Percentiles rank a stretch among this genome's conserved stretches.
Conservation (phyloP, 805 yeast genomes). For the Debaryomyces castellii region DNA sequence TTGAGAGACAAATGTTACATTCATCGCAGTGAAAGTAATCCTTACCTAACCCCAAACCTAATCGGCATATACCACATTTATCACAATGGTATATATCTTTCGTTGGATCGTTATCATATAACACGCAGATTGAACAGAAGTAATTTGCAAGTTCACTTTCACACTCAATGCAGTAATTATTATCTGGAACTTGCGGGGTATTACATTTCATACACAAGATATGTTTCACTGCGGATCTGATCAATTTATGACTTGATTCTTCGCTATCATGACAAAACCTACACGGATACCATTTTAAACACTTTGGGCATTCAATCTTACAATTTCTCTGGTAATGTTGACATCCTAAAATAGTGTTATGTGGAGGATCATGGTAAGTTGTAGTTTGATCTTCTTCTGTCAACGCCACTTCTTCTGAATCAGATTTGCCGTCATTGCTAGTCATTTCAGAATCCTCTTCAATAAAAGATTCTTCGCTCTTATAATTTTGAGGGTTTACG, state of each 20-base stretch:
- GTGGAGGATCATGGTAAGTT: conserved; percentile 44
- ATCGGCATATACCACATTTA: conserved; percentile 88
- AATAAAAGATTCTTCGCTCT: conserved; percentile 2
- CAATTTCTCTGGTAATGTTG: conserved; percentile 80
- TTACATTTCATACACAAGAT: conserved; percentile 81
- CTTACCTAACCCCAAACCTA: conserved; percentile 83
- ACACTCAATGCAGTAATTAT: conserved; percentile 68
- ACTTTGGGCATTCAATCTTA: conserved; percentile 76
- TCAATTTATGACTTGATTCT: conserved; percentile 45
- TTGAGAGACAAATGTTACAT: conserved; percentile 85
- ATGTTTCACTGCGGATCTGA: conserved; percentile 58
- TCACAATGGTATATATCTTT: conserved; percentile 90
- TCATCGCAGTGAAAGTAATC: conserved; percentile 90
- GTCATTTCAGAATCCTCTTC: conserved; percentile 1
- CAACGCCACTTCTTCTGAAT: conserved; percentile 43
- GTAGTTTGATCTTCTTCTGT: conserved; percentile 49
- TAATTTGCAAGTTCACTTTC: conserved; percentile 67
- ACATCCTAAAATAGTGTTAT: conserved; percentile 64
- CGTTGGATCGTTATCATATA: conserved; percentile 76
- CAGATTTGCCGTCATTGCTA: conserved; percentile 4
- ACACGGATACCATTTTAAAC: conserved; percentile 76
- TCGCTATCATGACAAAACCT: conserved; percentile 81
- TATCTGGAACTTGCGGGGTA: conserved; percentile 70
- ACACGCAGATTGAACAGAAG: conserved; percentile 73
- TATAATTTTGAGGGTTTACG: conserved; percentile 7